Evolutionary conservation across 176 grass and related monocot genomes (phyloP).

Genomic region (Pontederia crassipes): DNA sequence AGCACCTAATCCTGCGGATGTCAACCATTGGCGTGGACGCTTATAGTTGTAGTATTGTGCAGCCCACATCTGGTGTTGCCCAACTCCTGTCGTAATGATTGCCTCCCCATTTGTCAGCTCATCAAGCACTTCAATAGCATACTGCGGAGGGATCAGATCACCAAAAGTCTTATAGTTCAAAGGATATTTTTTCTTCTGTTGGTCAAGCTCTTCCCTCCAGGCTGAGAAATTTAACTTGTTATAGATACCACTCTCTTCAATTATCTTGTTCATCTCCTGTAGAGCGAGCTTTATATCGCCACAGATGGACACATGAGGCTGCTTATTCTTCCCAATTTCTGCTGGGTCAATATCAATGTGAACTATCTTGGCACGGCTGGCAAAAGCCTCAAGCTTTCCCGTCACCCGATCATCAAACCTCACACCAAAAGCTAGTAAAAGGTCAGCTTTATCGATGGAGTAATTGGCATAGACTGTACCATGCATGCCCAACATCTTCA

Average conservation of each 20-base stretch:
- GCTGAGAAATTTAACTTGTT: conserved; percentile 35
- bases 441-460: conserved; percentile 78
- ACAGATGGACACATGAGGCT: conserved; percentile 89
- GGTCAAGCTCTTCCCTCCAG: conserved; percentile 63
- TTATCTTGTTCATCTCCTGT: conserved; percentile 54
- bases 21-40: conserved; percentile 65
- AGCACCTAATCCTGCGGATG: conserved; percentile 69
- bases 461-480: conserved; percentile 92
- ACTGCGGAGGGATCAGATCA: conserved; percentile 72
- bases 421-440: conserved; percentile 90
- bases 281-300: conserved; percentile 66
- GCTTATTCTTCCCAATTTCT: conserved; percentile 99
- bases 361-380: conserved; percentile 89
- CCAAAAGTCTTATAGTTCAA: conserved; percentile 62
- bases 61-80: conserved; percentile 99
- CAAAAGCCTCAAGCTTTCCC: conserved; percentile 94
- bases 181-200: conserved; percentile 69
- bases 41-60: conserved; percentile 89
- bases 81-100: conserved; percentile 79
- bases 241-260: conserved; percentile 27
- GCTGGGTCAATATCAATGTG: conserved; percentile 98
- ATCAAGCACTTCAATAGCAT: conserved; percentile 76
- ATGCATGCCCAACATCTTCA: conserved; percentile 96
- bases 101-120: conserved; percentile 75
- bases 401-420: conserved; percentile 93